Conservation (phyloP, 2,329 filamentous ascomycete species). For the Tolypocladium ovalisporum region DNA sequence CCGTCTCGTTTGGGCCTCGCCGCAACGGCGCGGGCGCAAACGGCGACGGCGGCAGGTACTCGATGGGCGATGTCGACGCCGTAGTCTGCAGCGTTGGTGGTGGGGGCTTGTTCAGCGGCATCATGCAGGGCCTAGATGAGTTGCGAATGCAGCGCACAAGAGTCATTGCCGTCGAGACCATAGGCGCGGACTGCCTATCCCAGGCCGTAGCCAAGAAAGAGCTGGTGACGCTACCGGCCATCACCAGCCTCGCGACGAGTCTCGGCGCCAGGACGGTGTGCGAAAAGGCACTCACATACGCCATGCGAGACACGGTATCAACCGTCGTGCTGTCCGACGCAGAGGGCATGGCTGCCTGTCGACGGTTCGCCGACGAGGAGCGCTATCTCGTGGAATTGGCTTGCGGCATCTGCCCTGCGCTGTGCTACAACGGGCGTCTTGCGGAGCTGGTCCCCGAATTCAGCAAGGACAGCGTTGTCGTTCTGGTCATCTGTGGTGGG, state of each 20-base stretch:
- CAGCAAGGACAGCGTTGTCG: conserved; percentile 13
- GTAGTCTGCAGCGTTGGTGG: conserved; percentile 69
- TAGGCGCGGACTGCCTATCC: conserved; percentile 56
- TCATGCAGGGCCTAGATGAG: conserved; percentile 49
- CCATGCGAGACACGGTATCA: conserved; percentile 12
- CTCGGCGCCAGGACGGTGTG: conserved; percentile 60
- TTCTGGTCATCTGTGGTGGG: conserved; percentile 20
- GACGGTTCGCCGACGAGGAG: conserved; percentile 17
- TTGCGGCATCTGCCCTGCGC: conserved; percentile 16
- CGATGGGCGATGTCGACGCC: conserved; percentile 38
- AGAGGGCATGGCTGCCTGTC: conserved; percentile 15
- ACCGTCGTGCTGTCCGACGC: conserved; percentile 15
- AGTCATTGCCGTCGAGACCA: conserved; percentile 63
- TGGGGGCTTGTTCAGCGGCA: conserved; percentile 68
- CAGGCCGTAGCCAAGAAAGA: conserved; percentile 40
- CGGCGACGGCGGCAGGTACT: conserved; percentile 49
- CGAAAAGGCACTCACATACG: conserved; percentile 25
- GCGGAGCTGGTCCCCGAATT: conserved; percentile 11
- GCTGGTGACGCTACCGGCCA: conserved; percentile 52
- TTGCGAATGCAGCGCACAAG: conserved; percentile 17
- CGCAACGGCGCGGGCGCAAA: too few relatives aligned
- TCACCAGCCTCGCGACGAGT: conserved; percentile 61
- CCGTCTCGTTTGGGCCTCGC: too few relatives aligned
- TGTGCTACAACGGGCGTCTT: conserved; percentile 15
- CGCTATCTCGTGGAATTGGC: conserved; percentile 18